Percentiles rank a stretch among this genome's conserved stretches.
Evolutionary conservation across 345 rosid species (phyloP).

Genomic region (Citrus reticulata): DNA sequence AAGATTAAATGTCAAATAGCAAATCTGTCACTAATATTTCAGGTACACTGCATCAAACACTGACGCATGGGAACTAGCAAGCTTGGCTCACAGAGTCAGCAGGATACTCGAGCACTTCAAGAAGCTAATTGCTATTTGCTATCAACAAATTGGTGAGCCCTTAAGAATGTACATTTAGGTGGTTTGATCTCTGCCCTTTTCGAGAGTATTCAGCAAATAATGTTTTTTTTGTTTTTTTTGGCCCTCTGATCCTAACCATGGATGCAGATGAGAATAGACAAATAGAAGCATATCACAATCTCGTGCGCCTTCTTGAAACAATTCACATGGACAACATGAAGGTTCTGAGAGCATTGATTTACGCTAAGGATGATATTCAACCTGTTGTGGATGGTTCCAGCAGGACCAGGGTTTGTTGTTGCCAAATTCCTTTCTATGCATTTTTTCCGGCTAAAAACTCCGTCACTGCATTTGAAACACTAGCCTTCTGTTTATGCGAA

Average conservation of each 20-base stretch:
- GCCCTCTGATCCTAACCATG: not conserved
- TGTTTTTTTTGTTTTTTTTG: no score
- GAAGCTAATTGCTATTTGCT: conserved; percentile 35
- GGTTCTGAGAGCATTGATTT: conserved; percentile 37
- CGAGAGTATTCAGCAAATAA: not conserved
- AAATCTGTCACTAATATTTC: not conserved
- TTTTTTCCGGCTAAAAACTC: not conserved
- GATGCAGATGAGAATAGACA: conserved; percentile 41
- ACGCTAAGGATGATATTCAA: conserved; percentile 33
- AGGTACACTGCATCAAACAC: conserved; percentile 35
- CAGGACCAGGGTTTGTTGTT: conserved; percentile 26
- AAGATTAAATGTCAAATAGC: not conserved
- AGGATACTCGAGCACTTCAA: conserved; percentile 39
- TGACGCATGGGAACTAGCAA: conserved; percentile 48
- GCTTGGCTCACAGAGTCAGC: conserved; percentile 37
- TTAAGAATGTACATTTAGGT: not conserved
- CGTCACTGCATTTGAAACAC: no score
- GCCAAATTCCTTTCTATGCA: not conserved
- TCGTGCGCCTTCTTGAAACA: conserved; percentile 29
- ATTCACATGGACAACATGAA: conserved; percentile 38
- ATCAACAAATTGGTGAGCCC: conserved; percentile 35
- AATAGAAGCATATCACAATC: conserved; percentile 35
- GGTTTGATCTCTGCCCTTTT: not conserved
- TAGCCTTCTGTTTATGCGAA: not conserved
- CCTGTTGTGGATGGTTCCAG: conserved; percentile 33